Base-by-base conservation (phyloP, 371 early-diverging fungal genomes). In the Rhizopus sp. region DNA sequence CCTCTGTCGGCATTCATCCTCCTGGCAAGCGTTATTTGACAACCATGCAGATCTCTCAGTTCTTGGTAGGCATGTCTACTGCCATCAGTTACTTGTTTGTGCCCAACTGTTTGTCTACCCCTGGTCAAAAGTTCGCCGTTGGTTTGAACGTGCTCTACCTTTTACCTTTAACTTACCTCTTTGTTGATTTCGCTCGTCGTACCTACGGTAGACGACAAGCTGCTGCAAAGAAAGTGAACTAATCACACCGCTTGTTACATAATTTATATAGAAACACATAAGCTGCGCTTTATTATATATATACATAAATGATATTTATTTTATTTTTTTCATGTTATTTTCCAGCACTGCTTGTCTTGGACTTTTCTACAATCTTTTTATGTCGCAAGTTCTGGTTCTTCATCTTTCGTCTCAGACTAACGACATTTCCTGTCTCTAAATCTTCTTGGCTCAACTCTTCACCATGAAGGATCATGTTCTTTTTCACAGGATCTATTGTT, bases 21-120 rank as follows among this genome's bases (percentile, higher is more conserved):
- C 92, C 91, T 7, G 88, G 89, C 55, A 94, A 95, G 75, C 84
- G 87, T 63, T 86, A 89, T 66, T 73, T 95, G 59, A 94, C 94
- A 16, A 77, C 82, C 42, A 86, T 92, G 79, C 94, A 95, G 71
- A 92, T 95, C 66, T 81, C 87, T 41, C 95, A 95, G 75, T 95
- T 95, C 78, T 57, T 93, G 39, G 76, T 93, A 53, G 95, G 94
- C 48, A 84, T 82, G 58, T 58, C 87, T 37, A 57, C 89, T 42
- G 90, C 92, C 44, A 57, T 75, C 63, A 75, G 82, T 47, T 93
- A 92, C 52, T 65, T 88, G 47, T 68, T 92, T 60, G 78, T 88
- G 7, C 84, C 88, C 23, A 75, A 77, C 41, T 92, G 92, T 72
- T 68, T 89, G 50, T 61, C 50, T 23, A 80, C 78, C 30, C 82